Evolutionary conservation across 2,329 filamentous ascomycete genomes (phyloP).

Genomic region (Orbilia brochopaga): DNA sequence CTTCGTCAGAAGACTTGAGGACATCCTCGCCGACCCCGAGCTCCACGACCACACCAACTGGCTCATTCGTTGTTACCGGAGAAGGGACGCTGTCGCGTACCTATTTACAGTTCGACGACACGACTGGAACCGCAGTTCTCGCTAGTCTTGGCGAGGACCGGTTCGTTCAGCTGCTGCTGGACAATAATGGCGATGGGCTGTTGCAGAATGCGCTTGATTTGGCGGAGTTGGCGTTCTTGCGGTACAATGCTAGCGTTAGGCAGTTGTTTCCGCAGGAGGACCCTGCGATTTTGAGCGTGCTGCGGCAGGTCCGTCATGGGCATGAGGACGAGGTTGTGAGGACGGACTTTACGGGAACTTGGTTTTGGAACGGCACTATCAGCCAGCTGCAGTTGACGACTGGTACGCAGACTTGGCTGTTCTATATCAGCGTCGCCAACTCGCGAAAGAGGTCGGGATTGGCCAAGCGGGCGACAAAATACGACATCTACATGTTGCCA

Average conservation of each 20-base stretch:
- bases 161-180: slow-evolving; percentile 1
- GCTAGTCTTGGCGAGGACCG: neutral
- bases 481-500: slow-evolving; percentile 27
- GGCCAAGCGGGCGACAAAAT: neutral
- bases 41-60: neutral
- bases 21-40: too few relatives aligned
- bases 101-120: slow-evolving; percentile 23
- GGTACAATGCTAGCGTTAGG: slow-evolving; percentile 11
- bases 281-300: neutral
- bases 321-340: neutral
- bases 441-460: neutral
- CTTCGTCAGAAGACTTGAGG: too few relatives aligned
- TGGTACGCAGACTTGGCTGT: slow-evolving; percentile 4
- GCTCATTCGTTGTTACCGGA: slow-evolving; percentile 4
- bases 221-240: slow-evolving; percentile 13
- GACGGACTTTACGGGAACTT: slow-evolving; percentile 3
- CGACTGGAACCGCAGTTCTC: slow-evolving; percentile 11
- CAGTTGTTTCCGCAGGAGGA: slow-evolving; percentile 16
- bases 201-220: slow-evolving; percentile 12
- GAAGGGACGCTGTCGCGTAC: neutral
- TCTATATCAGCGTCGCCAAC: slow-evolving; percentile 1
- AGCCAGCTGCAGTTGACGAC: slow-evolving; percentile 4
- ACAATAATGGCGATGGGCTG: slow-evolving; percentile 1
- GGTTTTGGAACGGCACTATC: slow-evolving; percentile 20
- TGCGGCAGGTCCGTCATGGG: slow-evolving; percentile 18